phyloP scores from a whole-genome alignment of 1,284 basidiomycete species.

The Mycena citricolor region DNA sequence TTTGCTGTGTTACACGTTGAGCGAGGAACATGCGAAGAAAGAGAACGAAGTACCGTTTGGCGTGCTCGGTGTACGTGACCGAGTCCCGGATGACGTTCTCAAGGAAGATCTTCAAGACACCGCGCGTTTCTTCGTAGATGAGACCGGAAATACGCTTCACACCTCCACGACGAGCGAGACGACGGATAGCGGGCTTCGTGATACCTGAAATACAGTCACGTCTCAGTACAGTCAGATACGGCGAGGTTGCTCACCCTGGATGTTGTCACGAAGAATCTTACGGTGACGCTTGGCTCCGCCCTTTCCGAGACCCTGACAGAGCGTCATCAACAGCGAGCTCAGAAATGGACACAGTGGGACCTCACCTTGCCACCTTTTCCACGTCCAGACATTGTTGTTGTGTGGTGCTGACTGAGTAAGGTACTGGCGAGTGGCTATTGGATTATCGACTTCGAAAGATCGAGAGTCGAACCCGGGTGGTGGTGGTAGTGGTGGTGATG shows the following conservation, averaged over 20 bases:
- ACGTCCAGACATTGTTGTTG: conserved; percentile 67
- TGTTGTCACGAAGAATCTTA: conserved; percentile 76
- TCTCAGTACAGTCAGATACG: conserved; percentile 1
- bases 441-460: too few species aligned
- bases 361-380: conserved; percentile 67
- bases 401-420: conserved; percentile 8
- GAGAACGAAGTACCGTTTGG: conserved; percentile 61
- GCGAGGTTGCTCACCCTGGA: conserved; percentile 48
- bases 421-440: conserved; percentile 25
- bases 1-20: conserved; percentile 49
- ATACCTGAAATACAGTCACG: conserved; percentile 41
- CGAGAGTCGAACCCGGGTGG: too few species aligned
- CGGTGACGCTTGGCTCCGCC: conserved; percentile 76
- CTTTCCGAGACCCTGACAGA: conserved; percentile 59
- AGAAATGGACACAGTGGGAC: conserved; percentile 4
- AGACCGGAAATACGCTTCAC: conserved; percentile 85
- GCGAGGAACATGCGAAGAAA: not conserved
- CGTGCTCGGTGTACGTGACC: conserved; percentile 86
- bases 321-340: conserved; percentile 11
- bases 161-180: conserved; percentile 85
- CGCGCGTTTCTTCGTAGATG: conserved; percentile 87
- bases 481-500: too few species aligned
- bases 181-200: conserved; percentile 83
- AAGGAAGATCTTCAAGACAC: conserved; percentile 85
- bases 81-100: conserved; percentile 77